Percentiles rank a stretch among this genome's conserved stretches.
Evolutionary conservation across 805 yeast genomes (phyloP).

Genomic region (Saturnispora galanensis): DNA sequence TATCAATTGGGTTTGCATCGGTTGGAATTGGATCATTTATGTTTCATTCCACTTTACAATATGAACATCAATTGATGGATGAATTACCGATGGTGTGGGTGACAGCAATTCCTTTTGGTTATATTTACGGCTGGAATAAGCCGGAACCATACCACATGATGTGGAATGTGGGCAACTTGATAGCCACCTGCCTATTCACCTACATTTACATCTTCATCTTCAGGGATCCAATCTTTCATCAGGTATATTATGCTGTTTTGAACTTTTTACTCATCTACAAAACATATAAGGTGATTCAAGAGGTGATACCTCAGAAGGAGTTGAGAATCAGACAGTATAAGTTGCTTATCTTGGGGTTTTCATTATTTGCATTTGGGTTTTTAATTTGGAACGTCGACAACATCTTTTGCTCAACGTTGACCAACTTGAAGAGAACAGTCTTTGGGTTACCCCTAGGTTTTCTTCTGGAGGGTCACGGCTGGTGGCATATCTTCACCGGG

Average conservation of each 20-base stretch:
- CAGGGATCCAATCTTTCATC: constrained; percentile 83
- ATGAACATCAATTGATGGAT: constrained; percentile 84
- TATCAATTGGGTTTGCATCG: constrained; percentile 69
- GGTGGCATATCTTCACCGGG: constrained; percentile 94
- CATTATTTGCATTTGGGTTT: constrained; percentile 60
- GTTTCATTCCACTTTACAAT: constrained; percentile 90
- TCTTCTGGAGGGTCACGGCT: constrained; percentile 83
- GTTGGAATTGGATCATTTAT: constrained; percentile 94
- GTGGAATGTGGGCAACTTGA: constrained; percentile 23
- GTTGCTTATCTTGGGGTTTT: constrained; percentile 22
- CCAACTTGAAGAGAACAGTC: constrained; percentile 42
- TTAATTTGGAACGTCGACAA: constrained; percentile 85
- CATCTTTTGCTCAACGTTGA: constrained; percentile 57
- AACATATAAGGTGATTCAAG: constrained; percentile 29
- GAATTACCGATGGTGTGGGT: constrained; percentile 98
- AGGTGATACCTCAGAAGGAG: constrained; percentile 16
- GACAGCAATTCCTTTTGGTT: constrained; percentile 77
- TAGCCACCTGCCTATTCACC: constrained; percentile 42
- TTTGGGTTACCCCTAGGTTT: constrained; percentile 82
- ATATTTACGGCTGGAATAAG: constrained; percentile 25
- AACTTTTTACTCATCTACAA: constrained; percentile 64
- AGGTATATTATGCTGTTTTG: constrained; percentile 69
- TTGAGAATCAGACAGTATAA: constrained; percentile 20
- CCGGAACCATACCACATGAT: constrained; percentile 12
- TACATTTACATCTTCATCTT: constrained; percentile 53